Evolutionary conservation across 1,284 basidiomycete species (phyloP).

Genomic region (Neotropicomus parvogracilis): DNA sequence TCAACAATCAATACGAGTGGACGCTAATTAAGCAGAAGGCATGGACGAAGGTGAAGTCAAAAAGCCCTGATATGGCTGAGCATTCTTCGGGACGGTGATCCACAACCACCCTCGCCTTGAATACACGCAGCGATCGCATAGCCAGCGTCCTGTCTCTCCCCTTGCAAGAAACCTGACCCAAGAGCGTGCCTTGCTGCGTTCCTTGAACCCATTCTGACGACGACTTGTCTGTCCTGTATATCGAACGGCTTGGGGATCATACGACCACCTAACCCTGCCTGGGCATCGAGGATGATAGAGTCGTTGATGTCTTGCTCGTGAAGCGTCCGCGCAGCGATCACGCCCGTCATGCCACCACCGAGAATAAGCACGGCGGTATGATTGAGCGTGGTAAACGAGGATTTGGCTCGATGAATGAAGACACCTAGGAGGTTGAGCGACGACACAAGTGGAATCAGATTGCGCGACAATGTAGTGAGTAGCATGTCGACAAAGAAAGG

Average conservation of each 20-base stretch:
- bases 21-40: neutral
- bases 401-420: constrained; percentile 11
- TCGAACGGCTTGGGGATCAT: constrained; percentile 50
- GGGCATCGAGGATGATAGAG: constrained; percentile 61
- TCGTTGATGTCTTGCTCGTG: constrained; percentile 54
- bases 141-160: constrained; percentile 40
- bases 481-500: constrained; percentile 8
- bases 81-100: constrained; percentile 26
- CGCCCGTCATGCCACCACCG: constrained; percentile 65
- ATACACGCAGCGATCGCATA: constrained; percentile 39
- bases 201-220: constrained; percentile 71
- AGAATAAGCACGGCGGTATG: constrained; percentile 46
- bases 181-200: constrained; percentile 40
- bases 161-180: constrained; percentile 41
- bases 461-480: neutral
- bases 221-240: constrained; percentile 34
- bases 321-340: constrained; percentile 62
- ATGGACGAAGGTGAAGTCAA: constrained; percentile 10
- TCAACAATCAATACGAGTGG: too few species aligned
- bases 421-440: neutral
- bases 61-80: constrained; percentile 18
- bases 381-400: constrained; percentile 3
- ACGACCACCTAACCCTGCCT: constrained; percentile 58
- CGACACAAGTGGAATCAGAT: constrained; percentile 6
- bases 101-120: constrained; percentile 27